Evolutionary conservation across 2,329 filamentous ascomycete genomes (phyloP).

Genomic region (Pseudogymnoascus sp.): DNA sequence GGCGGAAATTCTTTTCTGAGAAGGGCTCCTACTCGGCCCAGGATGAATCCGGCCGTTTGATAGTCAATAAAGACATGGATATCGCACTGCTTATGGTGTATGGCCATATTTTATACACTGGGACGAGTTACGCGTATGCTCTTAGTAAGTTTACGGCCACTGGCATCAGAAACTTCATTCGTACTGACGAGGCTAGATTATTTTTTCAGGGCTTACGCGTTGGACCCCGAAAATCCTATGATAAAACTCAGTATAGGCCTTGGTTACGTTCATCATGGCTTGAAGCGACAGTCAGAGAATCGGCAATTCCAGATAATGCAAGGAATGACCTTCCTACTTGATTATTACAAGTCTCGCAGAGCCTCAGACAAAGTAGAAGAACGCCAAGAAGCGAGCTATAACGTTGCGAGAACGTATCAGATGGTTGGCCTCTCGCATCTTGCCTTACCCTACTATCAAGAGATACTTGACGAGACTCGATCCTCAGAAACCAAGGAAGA

Average conservation of each 20-base stretch:
- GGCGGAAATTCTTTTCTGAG: constrained; percentile 35
- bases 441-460: constrained; percentile 61
- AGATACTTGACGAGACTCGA: constrained; percentile 34
- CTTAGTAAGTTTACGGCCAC: constrained; percentile 45
- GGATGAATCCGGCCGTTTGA: constrained; percentile 27
- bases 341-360: constrained; percentile 58
- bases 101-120: constrained; percentile 79
- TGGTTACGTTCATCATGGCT: constrained; percentile 77
- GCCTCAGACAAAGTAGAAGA: constrained; percentile 31
- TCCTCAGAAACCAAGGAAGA: constrained; percentile 37
- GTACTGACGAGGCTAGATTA: constrained; percentile 48
- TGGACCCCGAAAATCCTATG: constrained; percentile 68
- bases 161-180: neutral
- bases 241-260: constrained; percentile 75
- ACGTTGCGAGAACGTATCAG: constrained; percentile 69
- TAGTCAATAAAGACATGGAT: constrained; percentile 45
- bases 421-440: constrained; percentile 64
- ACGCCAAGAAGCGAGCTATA: constrained; percentile 72
- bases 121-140: constrained; percentile 74
- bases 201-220: constrained; percentile 67
- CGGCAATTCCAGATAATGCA: constrained; percentile 81
- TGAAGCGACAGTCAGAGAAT: constrained; percentile 86
- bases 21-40: constrained; percentile 31
- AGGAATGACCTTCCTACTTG: constrained; percentile 70
- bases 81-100: constrained; percentile 79